Evolutionary conservation across 441 rosid genomes (phyloP), one percentile per base, ranked within the genome.

Genomic region (Croton setiger): DNA sequence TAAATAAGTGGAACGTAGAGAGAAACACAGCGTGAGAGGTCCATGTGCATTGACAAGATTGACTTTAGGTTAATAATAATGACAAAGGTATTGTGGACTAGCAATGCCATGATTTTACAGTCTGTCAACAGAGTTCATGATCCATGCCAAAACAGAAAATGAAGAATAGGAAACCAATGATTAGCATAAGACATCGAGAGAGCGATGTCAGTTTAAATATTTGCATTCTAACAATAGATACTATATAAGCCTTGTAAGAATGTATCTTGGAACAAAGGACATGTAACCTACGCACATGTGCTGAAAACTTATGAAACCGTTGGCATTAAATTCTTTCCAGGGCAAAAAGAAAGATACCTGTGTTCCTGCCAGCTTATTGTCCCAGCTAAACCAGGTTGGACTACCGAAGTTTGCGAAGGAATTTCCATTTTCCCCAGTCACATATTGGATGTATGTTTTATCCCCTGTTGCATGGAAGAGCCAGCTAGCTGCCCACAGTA

Each of bases 321-420:
- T 51, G 4, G 12, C n/a, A 27, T 23, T 15, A 62, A 54, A 43
- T 27, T 43, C 35, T 17, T 4, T 54, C 33, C 14, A 18, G 55
- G 47, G 31, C 21, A 76, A 69, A 53, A 45, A 14, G 65, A 60
- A 62, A 72, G n/a, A 63, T 84, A 87, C 98, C 90, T 92, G 97
- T 31, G 88, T 79, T 73, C 96, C 99, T 10, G 99, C 95, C 76
- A 84, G 97, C 82, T 95, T 95, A 64, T 89, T 82, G 70, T 95
- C 98, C 99, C 99, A 95, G 73, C 95, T 90, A 69, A 95, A 95
- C 97, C 98, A 95, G 49, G 85, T 86, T 0, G 99, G 96, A 72
- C 79, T 91, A 39, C 93, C 98, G 76, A 85, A 90, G 10, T 86
- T 73, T 33, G 93, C 97, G 78, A 76, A 95, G 14, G 68, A 79